A percentile compares a stretch with the other conserved stretches of the same genome.
These are phyloP conservation scores for Fraxinus quadrangulata DNA, from an alignment of 257 asterid species.

Conservation along the genomic window DNA sequence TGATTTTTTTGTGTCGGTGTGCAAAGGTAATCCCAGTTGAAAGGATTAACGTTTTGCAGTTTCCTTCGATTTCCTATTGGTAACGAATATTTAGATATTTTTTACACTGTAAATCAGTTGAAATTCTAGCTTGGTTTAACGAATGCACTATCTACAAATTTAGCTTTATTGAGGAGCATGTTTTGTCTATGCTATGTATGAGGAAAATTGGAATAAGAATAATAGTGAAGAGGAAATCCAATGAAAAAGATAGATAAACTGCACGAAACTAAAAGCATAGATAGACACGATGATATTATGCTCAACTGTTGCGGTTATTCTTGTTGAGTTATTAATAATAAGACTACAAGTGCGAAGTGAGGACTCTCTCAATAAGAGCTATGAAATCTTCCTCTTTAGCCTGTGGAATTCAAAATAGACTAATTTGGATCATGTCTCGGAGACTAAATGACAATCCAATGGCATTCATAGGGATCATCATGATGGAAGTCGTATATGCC, in stretches of 20 bases:
- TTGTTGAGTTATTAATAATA: background rate
- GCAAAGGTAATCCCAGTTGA: background rate
- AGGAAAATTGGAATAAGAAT: background rate
- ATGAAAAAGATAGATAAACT: background rate
- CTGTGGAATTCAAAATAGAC: slow-evolving; percentile 1
- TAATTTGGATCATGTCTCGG: background rate
- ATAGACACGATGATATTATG: background rate
- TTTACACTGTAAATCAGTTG: background rate
- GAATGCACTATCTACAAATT: background rate
- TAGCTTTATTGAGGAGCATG: background rate
- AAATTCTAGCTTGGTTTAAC: slow-evolving; percentile 1
- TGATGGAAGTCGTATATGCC: slow-evolving; percentile 6
- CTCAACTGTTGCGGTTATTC: background rate
- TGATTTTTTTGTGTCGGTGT: background rate
- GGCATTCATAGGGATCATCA: background rate
- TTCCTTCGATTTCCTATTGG: background rate
- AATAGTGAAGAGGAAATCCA: background rate
- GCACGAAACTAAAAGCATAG: background rate
- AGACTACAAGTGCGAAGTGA: background rate
- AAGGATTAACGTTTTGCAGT: background rate
- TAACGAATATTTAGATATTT: background rate
- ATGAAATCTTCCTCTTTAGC: slow-evolving; percentile 8
- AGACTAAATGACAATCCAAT: slow-evolving; percentile 13
- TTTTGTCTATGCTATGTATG: background rate
- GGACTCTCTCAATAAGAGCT: background rate